Conservation (phyloP, 176 grass and related monocot species). For the Oryza officinalis region DNA sequence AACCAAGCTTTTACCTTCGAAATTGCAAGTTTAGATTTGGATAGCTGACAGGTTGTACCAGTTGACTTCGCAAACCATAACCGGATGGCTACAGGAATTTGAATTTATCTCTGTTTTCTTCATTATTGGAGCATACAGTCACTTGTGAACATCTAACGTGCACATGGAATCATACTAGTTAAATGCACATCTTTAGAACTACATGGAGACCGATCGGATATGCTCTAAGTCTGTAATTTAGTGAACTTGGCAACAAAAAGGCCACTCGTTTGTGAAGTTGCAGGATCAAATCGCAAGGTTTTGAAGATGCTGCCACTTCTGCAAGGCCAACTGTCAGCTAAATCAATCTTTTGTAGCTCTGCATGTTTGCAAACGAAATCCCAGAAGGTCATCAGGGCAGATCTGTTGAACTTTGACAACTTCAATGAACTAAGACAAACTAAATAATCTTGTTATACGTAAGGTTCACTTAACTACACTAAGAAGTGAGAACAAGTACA, state of each 20-base stretch:
- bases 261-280: constrained; percentile 69
- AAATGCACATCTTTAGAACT: not conserved
- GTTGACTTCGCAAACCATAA: constrained; percentile 13
- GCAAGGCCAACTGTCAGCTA: constrained; percentile 66
- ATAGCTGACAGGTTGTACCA: not conserved
- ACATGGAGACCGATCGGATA: not conserved
- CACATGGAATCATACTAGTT: constrained; percentile 18
- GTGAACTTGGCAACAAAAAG: constrained; percentile 85
- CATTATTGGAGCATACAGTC: not conserved
- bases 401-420: not conserved
- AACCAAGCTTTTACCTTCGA: too few species aligned
- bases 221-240: constrained; percentile 51
- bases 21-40: constrained; percentile 5
- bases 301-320: constrained; percentile 64
- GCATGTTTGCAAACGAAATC: constrained; percentile 3
- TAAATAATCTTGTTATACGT: not conserved
- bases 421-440: constrained; percentile 17
- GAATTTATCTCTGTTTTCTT: not conserved
- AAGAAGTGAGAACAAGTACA: not conserved
- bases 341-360: constrained; percentile 68
- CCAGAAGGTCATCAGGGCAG: not conserved
- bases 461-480: constrained; percentile 4
- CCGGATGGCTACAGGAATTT: not conserved
- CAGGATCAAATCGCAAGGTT: constrained; percentile 70
- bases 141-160: not conserved